A percentile compares a stretch with the other conserved stretches of the same genome.
Conservation (phyloP, 2,329 filamentous ascomycete species). For the Calonectria multiphialidica region DNA sequence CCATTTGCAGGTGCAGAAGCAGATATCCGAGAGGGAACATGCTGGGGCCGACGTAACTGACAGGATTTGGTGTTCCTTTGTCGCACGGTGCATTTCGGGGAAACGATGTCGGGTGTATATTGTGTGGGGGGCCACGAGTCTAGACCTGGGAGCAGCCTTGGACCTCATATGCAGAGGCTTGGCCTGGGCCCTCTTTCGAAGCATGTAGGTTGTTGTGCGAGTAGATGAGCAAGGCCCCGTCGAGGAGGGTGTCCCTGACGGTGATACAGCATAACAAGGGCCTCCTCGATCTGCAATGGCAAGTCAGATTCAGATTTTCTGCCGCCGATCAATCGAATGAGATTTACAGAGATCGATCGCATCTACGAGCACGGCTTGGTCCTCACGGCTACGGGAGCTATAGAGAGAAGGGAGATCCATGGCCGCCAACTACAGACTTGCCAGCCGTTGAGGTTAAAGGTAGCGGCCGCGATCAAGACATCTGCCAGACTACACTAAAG, state of each 20-base stretch:
- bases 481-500: background rate
- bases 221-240: background rate
- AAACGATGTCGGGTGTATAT: background rate
- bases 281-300: background rate
- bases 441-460: background rate
- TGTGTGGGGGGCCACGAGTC: background rate
- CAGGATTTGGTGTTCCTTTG: background rate
- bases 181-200: background rate
- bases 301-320: background rate
- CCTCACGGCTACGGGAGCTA: background rate
- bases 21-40: constrained; percentile 32
- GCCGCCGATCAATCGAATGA: background rate
- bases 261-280: background rate
- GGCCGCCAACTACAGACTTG: background rate
- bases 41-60: constrained; percentile 11
- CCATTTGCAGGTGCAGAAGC: constrained; percentile 34
- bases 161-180: background rate
- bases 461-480: background rate
- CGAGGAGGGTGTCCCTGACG: background rate
- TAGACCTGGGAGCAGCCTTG: background rate
- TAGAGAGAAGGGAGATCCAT: background rate
- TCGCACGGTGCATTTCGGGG: constrained; percentile 12
- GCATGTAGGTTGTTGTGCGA: background rate
- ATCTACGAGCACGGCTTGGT: background rate
- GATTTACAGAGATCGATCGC: background rate